Evolutionary conservation across 1,139 yeast species (phyloP), one percentile per base, ranked within the genome.

Genomic region (Yamadazyma dushanensis): DNA sequence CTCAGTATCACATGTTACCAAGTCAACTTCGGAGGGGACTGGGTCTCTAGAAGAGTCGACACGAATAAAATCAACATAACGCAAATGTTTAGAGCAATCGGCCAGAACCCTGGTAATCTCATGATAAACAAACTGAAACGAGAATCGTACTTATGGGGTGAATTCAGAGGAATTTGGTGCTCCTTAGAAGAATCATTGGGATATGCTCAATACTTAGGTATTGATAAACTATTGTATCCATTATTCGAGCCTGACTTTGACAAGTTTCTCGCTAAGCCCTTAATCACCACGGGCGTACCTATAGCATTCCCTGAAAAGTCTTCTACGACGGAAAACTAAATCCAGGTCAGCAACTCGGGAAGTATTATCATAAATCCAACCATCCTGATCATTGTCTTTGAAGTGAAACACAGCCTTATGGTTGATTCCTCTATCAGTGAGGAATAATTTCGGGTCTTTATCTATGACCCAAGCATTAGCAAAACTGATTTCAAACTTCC

Each of bases 391-490:
- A 35, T 72, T 59, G 3, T 57, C 57, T 26, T 51, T 59, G 11
- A 64, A 39, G 25, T 25, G 38, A 26, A 61, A 50, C 32, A 51
- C 46, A 7, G 33, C 39, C 22, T 53, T 50, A 4, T 50, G 47
- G 15, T 48, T 39, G 11, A 73, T 51, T 1, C 63, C 70, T 32
- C 84, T 63, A 23, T 70, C 75, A 1, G 51, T 43, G 4, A 80
- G 66, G 80, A 94, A 86, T 1, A 51, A 50, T 2, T 47, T 49
- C 0, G 85, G 79, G 18, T 73, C 53, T 8, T 53, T 48, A 51
- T 87, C 96, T 8, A 81, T 63, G 31, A 60, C 61, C 97, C 97
- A 89, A n/a, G 68, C 67, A 29, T 72, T 68, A 25, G 77, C 78
- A 18, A 61, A 63, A 4, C 67, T 70, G 48, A 63, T 51, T 39